Evolutionary conservation across 768 basidiomycete genomes (phyloP), one percentile per base, ranked within the genome.

Genomic region (Trametes sanguinea): DNA sequence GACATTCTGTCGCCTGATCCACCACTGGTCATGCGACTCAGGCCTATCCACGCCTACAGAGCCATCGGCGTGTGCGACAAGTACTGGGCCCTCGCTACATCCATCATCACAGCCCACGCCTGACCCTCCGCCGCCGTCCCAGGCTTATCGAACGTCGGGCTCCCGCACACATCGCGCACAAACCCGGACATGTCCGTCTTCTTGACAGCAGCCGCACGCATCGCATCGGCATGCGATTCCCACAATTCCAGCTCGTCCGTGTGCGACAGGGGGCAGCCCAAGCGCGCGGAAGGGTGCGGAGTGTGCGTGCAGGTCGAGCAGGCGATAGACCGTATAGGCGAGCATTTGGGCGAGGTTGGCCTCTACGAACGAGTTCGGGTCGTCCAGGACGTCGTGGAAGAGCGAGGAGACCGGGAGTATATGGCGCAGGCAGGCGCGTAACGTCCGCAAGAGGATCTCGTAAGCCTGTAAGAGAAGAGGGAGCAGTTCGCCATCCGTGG

Each of bases 301-400:
- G 50, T 66, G 33, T 13, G 35, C 30, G 48, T 65, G 64, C 11
- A 67, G 45, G 55, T 65, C 57, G 27, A 66, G 59, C 4, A 69
- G 54, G 13, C 68, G 68, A 51, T 50, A 67, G n/a, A 65, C 51
- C 14, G 70, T 65, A 60, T 68, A 71, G n/a, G 68, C 40, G n/a
- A 71, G 51, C 60, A 69, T 65, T 47, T 71, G 70, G 8, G 68
- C 52, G 30, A 68, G 54, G 45, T 68, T 71, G 8, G 67, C 65
- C 61, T 71, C 70, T 30, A 68, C 57, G 55, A 71, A 71, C 7
- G 59, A 54, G 10, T 45, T 14, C 10, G 55, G 32, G 47, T 69
- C 68, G 61, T 66, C 67, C n/a, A 71, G 50, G 17, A 68, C 48
- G 52, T 71, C 62, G 65, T 67, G 68, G 57, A 71, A 67, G 32